These are phyloP conservation scores for Penicillium fuscoglaucum DNA, from an alignment of 2,329 filamentous ascomycete genomes.

Conservation along the genomic window DNA sequence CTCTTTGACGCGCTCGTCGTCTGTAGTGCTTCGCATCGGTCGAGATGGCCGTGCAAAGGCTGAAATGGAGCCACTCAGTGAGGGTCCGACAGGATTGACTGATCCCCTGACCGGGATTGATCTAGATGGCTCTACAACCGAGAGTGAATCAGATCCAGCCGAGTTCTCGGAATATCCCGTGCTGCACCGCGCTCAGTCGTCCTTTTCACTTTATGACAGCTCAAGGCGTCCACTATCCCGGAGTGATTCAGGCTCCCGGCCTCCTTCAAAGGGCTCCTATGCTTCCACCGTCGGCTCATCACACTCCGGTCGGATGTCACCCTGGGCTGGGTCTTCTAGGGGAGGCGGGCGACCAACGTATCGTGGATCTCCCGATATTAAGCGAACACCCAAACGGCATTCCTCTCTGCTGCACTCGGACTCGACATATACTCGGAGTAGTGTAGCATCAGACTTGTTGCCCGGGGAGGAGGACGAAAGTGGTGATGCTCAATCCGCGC, in stretches of 20 bases:
- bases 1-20: conserved; percentile 40
- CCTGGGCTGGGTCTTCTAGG: conserved; percentile 41
- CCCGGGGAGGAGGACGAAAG: conserved; percentile 34
- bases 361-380: conserved; percentile 31
- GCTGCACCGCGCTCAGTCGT: conserved; percentile 40
- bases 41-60: conserved; percentile 51
- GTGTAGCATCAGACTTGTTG: conserved; percentile 28
- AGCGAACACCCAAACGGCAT: conserved; percentile 38
- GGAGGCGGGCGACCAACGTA: conserved; percentile 27
- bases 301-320: conserved; percentile 44
- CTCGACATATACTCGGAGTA: conserved; percentile 34
- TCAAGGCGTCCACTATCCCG: conserved; percentile 32
- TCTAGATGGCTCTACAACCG: conserved; percentile 45
- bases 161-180: conserved; percentile 44
- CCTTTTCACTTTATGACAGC: conserved; percentile 41
- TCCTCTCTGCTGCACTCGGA: conserved; percentile 35
- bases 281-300: conserved; percentile 44
- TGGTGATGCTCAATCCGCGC: conserved; percentile 49
- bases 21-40: conserved; percentile 50
- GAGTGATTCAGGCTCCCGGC: conserved; percentile 39
- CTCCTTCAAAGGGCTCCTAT: conserved; percentile 47
- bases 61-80: conserved; percentile 42
- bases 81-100: conserved; percentile 35
- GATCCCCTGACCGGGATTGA: conserved; percentile 42
- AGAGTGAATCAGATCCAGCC: conserved; percentile 44